A percentile compares a stretch with the other conserved stretches of the same genome.
Evolutionary conservation across 2,329 filamentous ascomycete genomes (phyloP).

Genomic region (Acrodontium crateriforme): DNA sequence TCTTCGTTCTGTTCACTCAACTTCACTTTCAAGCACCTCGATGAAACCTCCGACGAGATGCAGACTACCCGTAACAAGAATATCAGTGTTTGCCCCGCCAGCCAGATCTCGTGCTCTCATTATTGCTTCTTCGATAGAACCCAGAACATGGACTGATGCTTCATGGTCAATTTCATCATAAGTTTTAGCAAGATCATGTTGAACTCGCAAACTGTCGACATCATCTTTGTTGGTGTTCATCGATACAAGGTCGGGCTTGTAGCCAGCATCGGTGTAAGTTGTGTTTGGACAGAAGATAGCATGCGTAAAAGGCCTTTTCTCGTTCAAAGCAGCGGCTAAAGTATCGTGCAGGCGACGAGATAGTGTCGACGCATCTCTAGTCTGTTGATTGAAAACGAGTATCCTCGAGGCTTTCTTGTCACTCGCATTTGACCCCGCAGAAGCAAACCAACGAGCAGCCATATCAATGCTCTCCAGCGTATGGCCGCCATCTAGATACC

Average conservation of each 20-base stretch:
- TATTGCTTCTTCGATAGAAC: conserved; percentile 59
- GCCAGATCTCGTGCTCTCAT: conserved; percentile 34
- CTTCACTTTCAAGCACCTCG: conserved; percentile 48
- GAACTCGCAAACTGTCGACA: conserved; percentile 48
- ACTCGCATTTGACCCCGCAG: conserved; percentile 12
- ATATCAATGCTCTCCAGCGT: conserved; percentile 70
- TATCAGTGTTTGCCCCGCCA: conserved; percentile 37
- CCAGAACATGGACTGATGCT: conserved; percentile 41
- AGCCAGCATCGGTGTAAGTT: conserved; percentile 47
- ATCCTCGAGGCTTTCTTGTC: conserved; percentile 30
- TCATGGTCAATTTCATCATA: conserved; percentile 45
- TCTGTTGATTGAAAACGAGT: conserved; percentile 88
- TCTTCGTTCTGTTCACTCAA: too few relatives aligned
- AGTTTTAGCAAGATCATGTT: conserved; percentile 48
- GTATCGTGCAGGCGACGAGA: conserved; percentile 49
- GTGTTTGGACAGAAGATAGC: conserved; percentile 74
- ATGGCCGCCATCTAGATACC: conserved; percentile 81
- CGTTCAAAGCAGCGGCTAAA: conserved; percentile 29
- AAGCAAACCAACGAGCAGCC: conserved; percentile 63
- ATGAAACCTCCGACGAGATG: conserved; percentile 71
- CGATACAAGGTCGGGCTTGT: conserved; percentile 48
- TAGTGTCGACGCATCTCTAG: conserved; percentile 57
- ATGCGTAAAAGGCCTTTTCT: conserved; percentile 45
- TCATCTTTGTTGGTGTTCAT: conserved; percentile 46
- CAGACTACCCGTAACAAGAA: conserved; percentile 69